Conservation (phyloP, 768 basidiomycete genomes). For the Xanthoconium stramineum region DNA sequence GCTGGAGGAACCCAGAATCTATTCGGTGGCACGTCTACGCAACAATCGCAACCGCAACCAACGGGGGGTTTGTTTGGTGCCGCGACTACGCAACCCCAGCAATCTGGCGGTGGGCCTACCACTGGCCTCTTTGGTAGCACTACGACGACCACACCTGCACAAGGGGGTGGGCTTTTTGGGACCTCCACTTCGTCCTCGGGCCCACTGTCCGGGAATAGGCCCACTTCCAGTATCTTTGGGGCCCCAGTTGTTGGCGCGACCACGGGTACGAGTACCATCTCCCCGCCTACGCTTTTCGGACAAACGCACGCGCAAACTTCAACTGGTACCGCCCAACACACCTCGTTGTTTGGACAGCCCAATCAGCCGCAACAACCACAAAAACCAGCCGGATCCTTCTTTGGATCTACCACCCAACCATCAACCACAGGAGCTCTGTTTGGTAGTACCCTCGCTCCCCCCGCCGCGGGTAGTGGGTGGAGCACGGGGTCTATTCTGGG, state of each 20-base stretch:
- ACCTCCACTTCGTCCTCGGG: conserved; percentile 23
- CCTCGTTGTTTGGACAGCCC: conserved; percentile 22
- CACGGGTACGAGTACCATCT: conserved; percentile 11
- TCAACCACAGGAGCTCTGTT: conserved; percentile 34
- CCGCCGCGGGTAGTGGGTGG: conserved; percentile 30
- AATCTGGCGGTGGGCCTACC: conserved; percentile 18
- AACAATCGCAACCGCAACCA: conserved; percentile 15
- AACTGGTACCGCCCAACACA: conserved; percentile 13
- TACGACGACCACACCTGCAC: conserved; percentile 15
- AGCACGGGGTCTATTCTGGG: conserved; percentile 23
- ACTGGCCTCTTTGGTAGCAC: conserved; percentile 29
- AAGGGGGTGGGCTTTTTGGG: conserved; percentile 28
- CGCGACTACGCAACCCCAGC: conserved; percentile 19
- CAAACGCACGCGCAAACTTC: conserved; percentile 18
- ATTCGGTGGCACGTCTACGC: conserved; percentile 19
- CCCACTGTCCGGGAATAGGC: conserved; percentile 37
- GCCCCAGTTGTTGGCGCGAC: conserved; percentile 25
- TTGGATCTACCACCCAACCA: conserved; percentile 29
- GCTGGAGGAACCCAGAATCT: conserved; percentile 18
- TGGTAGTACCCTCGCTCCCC: conserved; percentile 31
- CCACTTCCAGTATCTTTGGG: conserved; percentile 28
- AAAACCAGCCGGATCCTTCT: conserved; percentile 26
- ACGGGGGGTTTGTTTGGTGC: conserved; percentile 22
- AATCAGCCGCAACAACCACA: conserved; percentile 19
- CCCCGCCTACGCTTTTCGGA: conserved; percentile 32